Base-by-base conservation (phyloP, 352 stramenopile species). In the Globisporangium viniferum region DNA sequence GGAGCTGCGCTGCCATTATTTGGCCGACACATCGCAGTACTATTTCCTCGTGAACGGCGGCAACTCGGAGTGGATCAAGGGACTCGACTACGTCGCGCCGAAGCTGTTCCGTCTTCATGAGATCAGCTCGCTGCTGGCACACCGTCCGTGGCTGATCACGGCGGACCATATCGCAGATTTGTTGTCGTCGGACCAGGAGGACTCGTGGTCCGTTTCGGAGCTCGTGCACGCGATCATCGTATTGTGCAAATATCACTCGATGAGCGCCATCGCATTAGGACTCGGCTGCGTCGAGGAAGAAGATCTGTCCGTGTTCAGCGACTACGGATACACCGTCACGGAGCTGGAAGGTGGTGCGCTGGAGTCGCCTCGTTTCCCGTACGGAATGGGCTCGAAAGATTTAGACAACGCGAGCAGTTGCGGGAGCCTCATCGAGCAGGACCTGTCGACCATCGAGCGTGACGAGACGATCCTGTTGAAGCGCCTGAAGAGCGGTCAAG, bases 161-260 rank as follows among this genome's bases (percentile, higher is more conserved):
- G 75, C 73, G 8, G 69, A 92, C 5, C 86, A 96, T 59, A 88
- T 96, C 35, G 81, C 80, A 0, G 85, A 93, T 15, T 74, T 96
- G 57, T 69, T 94, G 29, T 74, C 73, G 9, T 89, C 82, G 2
- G 78, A 92, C 39, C 80, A 89, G 54, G 82, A 92, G 36, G 84
- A 91, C 31, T 92, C 87, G 69, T 96, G 88, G 88, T 96, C 88
- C 2, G 85, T 94, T 10, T 90, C 88, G 29, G 88, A 96, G 73
- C 77, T 96, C 18, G 88, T 94, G 39, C 88, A 96, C 64, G 88
- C 88, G 6, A 92, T 95, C 67, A 89, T 94, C 57, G 84, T 95
- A 36, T 68, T 95, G 48, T 94, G 88, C 66, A 84, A 90, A 66
- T 87, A 89, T 31, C 86, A 95, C 67, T 92, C 86, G 22, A 94